phyloP scores from a whole-genome alignment of 2,329 filamentous ascomycete genomes.

The Calonectria pteridis region DNA sequence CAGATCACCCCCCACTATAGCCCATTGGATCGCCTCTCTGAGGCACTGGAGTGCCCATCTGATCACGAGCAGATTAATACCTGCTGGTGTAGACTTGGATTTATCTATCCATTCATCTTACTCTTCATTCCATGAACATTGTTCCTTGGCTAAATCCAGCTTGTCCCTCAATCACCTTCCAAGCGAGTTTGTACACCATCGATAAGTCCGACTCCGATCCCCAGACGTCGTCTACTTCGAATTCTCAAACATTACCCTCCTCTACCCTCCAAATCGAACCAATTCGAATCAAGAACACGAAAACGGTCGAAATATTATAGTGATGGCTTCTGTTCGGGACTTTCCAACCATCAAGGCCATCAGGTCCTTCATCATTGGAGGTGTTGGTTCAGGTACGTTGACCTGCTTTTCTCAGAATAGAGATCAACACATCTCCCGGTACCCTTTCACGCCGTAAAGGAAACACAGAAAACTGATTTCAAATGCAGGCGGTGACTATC shows the following conservation, averaged over 20 bases:
- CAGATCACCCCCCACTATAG: slow-evolving; percentile 20
- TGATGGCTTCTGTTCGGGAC: slow-evolving; percentile 63
- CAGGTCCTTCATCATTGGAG: slow-evolving; percentile 75
- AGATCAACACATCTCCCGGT: neutral
- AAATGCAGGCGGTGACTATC: slow-evolving; percentile 80
- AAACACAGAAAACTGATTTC: slow-evolving; percentile 3
- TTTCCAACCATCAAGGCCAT: slow-evolving; percentile 84
- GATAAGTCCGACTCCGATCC: slow-evolving; percentile 6
- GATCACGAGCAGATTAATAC: slow-evolving; percentile 29
- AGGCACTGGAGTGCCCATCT: neutral
- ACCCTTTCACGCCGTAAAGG: neutral
- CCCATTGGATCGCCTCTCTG: slow-evolving; percentile 13
- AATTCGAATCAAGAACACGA: neutral
- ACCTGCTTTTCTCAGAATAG: neutral
- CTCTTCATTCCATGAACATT: slow-evolving; percentile 1
- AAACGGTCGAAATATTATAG: neutral
- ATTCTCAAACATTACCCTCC: neutral
- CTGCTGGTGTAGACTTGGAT: slow-evolving; percentile 12
- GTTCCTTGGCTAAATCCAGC: slow-evolving; percentile 6
- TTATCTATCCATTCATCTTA: slow-evolving; percentile 14
- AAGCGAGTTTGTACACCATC: neutral
- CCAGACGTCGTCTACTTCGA: neutral
- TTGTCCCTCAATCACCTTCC: neutral
- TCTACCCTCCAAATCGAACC: slow-evolving; percentile 5
- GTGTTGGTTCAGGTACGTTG: slow-evolving; percentile 48